Base-by-base conservation (phyloP, 2,329 filamentous ascomycete genomes). In the Drechmeria coniospora region DNA sequence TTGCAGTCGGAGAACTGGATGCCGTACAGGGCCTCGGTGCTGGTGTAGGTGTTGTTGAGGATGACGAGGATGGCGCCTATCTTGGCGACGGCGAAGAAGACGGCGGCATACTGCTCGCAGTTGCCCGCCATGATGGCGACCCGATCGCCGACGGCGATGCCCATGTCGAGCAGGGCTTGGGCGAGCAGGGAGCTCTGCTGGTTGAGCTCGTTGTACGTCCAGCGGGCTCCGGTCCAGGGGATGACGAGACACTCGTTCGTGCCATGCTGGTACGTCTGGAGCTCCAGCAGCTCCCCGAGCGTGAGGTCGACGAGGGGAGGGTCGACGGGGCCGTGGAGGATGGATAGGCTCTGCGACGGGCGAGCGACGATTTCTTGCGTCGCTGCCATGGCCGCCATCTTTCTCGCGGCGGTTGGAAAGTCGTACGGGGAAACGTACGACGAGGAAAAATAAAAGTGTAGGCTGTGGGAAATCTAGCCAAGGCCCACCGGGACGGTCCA, bases 1-100 rank as follows among this genome's bases (percentile, higher is more conserved):
- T 72, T 77, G 53, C 74, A 82, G 37, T 70, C 77, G 11, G 76
- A 73, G 43, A 83, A 80, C 30, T 66, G 64, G 16, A 86, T 50
- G 8, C 75, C 79, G 49, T 79, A 77, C 46, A 73, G 64, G 26
- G 77, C 72, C 51, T 86, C 79, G 1, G 65, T 68, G 2, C 74
- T 63, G 1, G 79, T 86, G 46, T 86, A 86, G 0, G 79, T 86
- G 53, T 83, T 86, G 55, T 86, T 86, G 38, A 86, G 57, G 24
- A 84, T 81, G 16, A 84, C 79, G 28, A 84, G 58, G 25, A 78
- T 72, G 25, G 67, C 73, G 8, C 75, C 74, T 12, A 79, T 63
- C 25, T 69, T 63, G 22, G 74, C 71, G 8, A 72, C 74, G 4
- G 75, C 77, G 38, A 83, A 82, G 58, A 82, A 80, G 11, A 82